phyloP scores from a whole-genome alignment of 2,329 filamentous ascomycete species.

The Diaporthe ilicicola region DNA sequence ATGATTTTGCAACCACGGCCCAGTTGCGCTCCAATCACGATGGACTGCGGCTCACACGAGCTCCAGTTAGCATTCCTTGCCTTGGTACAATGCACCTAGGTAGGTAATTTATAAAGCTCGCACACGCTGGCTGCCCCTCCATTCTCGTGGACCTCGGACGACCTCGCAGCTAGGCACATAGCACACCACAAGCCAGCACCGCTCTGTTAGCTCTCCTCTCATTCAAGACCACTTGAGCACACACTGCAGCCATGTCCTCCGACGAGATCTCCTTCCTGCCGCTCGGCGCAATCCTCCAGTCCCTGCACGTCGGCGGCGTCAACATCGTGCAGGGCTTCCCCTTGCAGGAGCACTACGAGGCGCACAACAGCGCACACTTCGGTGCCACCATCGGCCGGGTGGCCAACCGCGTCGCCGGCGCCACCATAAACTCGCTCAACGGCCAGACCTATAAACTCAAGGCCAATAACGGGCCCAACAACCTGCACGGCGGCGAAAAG shows the following conservation, averaged over 20 bases:
- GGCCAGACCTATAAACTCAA: constrained; percentile 72
- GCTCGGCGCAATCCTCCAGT: constrained; percentile 81
- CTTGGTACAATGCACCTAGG: background rate
- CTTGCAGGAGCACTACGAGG: constrained; percentile 75
- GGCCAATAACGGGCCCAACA: constrained; percentile 81
- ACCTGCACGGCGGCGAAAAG: constrained; percentile 73
- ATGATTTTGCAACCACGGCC: background rate
- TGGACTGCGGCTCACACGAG: background rate
- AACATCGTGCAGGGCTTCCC: constrained; percentile 93
- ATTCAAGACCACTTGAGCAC: background rate
- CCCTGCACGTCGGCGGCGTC: constrained; percentile 77
- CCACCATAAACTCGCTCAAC: constrained; percentile 77
- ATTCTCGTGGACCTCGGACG: no score
- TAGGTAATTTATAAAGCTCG: background rate
- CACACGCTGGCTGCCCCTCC: background rate
- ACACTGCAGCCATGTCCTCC: constrained; percentile 44
- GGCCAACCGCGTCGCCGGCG: constrained; percentile 82
- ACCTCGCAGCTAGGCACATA: background rate
- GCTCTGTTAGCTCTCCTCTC: no score
- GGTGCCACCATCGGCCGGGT: constrained; percentile 91
- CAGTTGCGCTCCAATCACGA: constrained; percentile 32
- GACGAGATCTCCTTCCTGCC: constrained; percentile 73
- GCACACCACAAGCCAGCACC: background rate
- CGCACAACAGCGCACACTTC: constrained; percentile 82
- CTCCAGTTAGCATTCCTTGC: background rate